Evolutionary conservation across 768 basidiomycete genomes (phyloP).

Genomic region (Mycena galericulata): DNA sequence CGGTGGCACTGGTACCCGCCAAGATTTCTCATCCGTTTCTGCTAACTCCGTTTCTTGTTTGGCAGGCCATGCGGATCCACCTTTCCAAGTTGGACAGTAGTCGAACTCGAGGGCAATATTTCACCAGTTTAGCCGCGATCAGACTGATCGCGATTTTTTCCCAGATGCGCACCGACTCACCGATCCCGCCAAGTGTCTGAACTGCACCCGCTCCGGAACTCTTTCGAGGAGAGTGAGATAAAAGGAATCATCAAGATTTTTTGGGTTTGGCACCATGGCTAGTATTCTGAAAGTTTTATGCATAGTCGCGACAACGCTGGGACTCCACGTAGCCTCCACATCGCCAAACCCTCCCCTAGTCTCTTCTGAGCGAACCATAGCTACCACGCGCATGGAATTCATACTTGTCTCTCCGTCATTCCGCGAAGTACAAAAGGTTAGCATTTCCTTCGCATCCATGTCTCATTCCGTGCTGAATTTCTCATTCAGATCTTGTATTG

Average conservation of each 20-base stretch:
- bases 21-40: neutral
- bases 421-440: conserved; percentile 12
- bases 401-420: conserved; percentile 20
- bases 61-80: too few relatives aligned
- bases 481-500: conserved; percentile 6
- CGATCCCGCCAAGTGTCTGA: neutral
- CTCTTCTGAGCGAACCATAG: neutral
- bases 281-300: conserved; percentile 8
- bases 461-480: neutral
- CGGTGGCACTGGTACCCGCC: neutral
- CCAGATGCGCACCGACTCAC: neutral
- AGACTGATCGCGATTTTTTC: neutral
- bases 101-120: too few relatives aligned
- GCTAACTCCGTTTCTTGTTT: neutral
- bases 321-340: conserved; percentile 14
- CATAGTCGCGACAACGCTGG: conserved; percentile 6
- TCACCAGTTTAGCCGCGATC: too few relatives aligned
- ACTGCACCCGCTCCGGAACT: neutral
- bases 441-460: neutral
- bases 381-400: conserved; percentile 20
- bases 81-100: too few relatives aligned
- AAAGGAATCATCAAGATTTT: neutral
- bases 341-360: conserved; percentile 23
- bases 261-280: conserved; percentile 1
- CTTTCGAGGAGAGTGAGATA: neutral